Evolutionary conservation across 176 grass and related monocot genomes (phyloP).

Genomic region (Paspalum notatum): DNA sequence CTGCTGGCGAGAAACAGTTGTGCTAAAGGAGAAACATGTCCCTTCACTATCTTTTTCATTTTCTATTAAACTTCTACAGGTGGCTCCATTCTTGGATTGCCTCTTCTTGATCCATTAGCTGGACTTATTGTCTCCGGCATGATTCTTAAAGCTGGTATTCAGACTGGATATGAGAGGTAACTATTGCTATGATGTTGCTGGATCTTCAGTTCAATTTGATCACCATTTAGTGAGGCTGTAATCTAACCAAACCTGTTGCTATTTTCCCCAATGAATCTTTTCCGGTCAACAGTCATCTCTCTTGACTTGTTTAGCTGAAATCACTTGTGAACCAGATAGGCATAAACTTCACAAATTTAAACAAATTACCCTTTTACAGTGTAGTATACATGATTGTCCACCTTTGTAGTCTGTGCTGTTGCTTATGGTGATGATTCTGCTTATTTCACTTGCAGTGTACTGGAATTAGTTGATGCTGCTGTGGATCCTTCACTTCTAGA

Average conservation of each 20-base stretch:
- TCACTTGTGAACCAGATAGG: constrained; percentile 20
- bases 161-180: constrained; percentile 91
- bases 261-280: constrained; percentile 3
- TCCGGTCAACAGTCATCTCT: not conserved
- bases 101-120: constrained; percentile 91
- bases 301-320: constrained; percentile 4
- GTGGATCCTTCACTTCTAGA: constrained; percentile 67
- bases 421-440: constrained; percentile 4
- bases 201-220: constrained; percentile 24
- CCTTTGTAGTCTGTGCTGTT: constrained; percentile 24
- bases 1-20: not conserved
- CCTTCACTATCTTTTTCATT: constrained; percentile 1
- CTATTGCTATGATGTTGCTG: constrained; percentile 18
- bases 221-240: constrained; percentile 10
- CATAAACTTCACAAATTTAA: not conserved
- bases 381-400: constrained; percentile 14
- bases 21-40: not conserved
- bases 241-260: constrained; percentile 12
- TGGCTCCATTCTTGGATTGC: constrained; percentile 80
- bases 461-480: constrained; percentile 94
- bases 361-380: not conserved
- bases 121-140: constrained; percentile 89
- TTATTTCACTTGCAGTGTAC: constrained; percentile 52
- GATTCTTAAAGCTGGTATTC: constrained; percentile 94
- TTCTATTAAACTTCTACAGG: constrained; percentile 55